These are phyloP conservation scores for Leersia perrieri DNA, from an alignment of 176 grass and related monocot genomes.

Conservation along the genomic window DNA sequence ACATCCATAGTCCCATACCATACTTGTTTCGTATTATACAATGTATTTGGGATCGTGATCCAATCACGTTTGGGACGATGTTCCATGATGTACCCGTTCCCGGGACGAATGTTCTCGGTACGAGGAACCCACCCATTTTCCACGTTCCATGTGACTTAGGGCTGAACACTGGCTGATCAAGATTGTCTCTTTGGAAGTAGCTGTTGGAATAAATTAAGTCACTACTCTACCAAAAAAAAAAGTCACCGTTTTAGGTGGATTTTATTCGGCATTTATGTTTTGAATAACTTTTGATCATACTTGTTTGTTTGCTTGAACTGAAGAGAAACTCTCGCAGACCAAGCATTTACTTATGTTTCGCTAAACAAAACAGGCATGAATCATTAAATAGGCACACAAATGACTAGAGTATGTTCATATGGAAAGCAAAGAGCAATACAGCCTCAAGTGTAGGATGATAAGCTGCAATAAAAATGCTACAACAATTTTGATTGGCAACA, in stretches of 20 bases:
- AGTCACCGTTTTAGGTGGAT: background rate
- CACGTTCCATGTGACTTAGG: too few relatives aligned
- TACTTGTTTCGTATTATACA: too few relatives aligned
- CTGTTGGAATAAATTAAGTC: background rate
- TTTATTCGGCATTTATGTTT: background rate
- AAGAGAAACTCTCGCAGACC: background rate
- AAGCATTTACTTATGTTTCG: background rate
- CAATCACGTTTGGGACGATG: too few relatives aligned
- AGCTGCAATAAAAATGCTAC: background rate
- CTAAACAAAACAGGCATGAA: background rate
- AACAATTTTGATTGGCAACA: too few relatives aligned
- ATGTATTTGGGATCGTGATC: too few relatives aligned
- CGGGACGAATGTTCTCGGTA: too few relatives aligned
- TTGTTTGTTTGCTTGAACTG: background rate
- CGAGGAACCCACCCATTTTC: too few relatives aligned
- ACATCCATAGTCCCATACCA: too few relatives aligned
- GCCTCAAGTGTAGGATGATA: background rate
- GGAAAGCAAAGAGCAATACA: background rate
- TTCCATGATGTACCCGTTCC: too few relatives aligned
- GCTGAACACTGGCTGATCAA: background rate
- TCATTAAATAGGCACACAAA: background rate
- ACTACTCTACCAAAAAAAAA: too few relatives aligned
- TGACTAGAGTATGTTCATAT: background rate
- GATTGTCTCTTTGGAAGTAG: background rate
- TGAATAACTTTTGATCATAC: background rate